Base-by-base conservation (phyloP, 73 alveolate genomes). In the Paramecium primaurelia region DNA sequence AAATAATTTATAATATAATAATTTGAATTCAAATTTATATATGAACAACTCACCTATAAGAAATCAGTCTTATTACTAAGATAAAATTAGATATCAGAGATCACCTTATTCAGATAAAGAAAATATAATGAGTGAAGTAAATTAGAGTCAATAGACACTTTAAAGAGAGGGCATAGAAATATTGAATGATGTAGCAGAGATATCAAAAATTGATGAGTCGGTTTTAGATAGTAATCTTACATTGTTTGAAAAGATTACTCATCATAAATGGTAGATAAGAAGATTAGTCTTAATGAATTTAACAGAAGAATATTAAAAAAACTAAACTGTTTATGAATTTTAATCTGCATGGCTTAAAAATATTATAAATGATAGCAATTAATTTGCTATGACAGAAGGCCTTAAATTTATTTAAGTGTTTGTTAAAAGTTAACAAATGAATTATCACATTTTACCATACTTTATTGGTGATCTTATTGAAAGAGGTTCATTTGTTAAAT, bases 261-360 rank as follows among this genome's bases (percentile, higher is more conserved):
- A 80, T 47, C 73, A 22, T 42, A 80, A 80, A 47, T 80, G 91
- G 91, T 45, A 42, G 34, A 36, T 80, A 10, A 42, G 91, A 49
- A 80, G 91, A 47, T 32, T 45, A 34, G 9, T 80, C 30, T 47
- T 32, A 22, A 36, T 80, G 34, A 26, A 80, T 26, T 80, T 80
- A 47, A 80, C 49, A 44, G 91, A 80, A n/a, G 71, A 80, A 18
- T 80, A 32, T 80, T 22, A 42, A 20, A 45, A 42, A 45, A 80
- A 80, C 45, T 73, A 34, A 38, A 80, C 45, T 80, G 71, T 80
- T 45, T 42, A 80, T 80, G 91, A 80, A 49, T 80, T 80, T 49
- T 42, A 80, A 80, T 80, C 71, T 18, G 91, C 91, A 44, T 80
- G 91, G 91, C 75, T 80, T 5, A 80, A 80, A 64, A 80, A 80